phyloP scores from a whole-genome alignment of 768 basidiomycete genomes.

The Astraeus odoratus region DNA sequence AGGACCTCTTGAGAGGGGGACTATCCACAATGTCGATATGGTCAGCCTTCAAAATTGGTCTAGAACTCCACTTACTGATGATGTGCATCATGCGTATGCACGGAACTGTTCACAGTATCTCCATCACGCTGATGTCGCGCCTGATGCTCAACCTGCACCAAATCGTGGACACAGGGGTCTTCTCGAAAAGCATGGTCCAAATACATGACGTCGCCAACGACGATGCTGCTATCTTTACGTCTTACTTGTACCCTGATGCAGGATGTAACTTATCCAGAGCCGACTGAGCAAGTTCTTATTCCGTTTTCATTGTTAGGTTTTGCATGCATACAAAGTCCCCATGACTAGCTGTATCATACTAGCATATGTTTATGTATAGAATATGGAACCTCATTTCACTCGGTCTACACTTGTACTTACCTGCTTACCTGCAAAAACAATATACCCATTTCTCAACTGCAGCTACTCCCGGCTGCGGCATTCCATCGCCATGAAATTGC shows the following conservation, averaged over 20 bases:
- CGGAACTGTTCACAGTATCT: conserved; percentile 31
- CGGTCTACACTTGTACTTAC: neutral
- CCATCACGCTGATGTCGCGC: conserved; percentile 47
- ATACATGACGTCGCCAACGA: neutral
- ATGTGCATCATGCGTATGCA: no score
- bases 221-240: neutral
- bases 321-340: no score
- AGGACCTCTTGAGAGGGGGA: conserved; percentile 41
- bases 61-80: neutral
- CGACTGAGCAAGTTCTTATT: no score
- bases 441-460: neutral
- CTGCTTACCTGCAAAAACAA: neutral
- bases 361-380: neutral
- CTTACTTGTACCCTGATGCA: neutral
- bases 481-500: neutral
- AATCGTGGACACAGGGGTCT: conserved; percentile 20
- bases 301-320: no score
- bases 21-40: conserved; percentile 45
- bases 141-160: conserved; percentile 50
- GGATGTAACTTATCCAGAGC: neutral
- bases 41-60: conserved; percentile 21
- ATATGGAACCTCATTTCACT: neutral
- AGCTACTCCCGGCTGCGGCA: neutral
- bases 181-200: neutral
- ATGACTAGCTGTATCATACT: neutral